Evolutionary conservation across 2,329 filamentous ascomycete species (phyloP), one percentile per base, ranked within the genome.

Genomic region (Diaporthe ampelina): DNA sequence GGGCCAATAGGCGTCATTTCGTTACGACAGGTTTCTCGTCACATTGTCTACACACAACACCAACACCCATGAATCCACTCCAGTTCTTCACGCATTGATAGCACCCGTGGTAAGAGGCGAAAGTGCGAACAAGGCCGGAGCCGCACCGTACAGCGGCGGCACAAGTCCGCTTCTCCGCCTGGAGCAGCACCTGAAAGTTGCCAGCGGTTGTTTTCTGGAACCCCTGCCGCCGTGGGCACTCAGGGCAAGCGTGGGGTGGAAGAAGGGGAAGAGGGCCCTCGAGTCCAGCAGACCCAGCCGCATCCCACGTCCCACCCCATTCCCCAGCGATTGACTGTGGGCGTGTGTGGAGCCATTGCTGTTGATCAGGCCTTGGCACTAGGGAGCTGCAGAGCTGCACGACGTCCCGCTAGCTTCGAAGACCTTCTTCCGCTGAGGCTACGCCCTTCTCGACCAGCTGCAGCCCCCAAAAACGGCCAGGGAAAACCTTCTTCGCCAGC

Each of bases 281-380:
- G n/a, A 67, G 63, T 52, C 63, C 45, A 68, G 45, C 32, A 61
- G 57, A 52, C 70, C 70, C 70, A 63, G 57, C 32, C 59, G 57
- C 57, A 54, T 72, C 57, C 70, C 70, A 72, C 70, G 54, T 63
- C 70, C 57, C 70, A 63, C 69, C 48, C 57, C 32, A 56, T 63
- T 43, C 70, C 70, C 70, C 68, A 72, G 70, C 45, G 57, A 63
- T 72, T 63, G 29, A 72, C 45, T 63, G 70, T 72, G 70, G 70
- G 57, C 57, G 32, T 32, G n/a, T 54, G 63, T 68, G 63, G 63
- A 68, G 63, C 63, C 11, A 4, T 26, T 40, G 45, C 21, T 63
- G 70, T 61, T 72, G 57, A 72, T 72, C 70, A 63, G 24, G 48
- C n/a, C 57, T 63, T 54, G 63, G 70, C 70, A 61, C 70, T 43